Evolutionary conservation across 331 rosid genomes (phyloP), one percentile per base, ranked within the genome.

Genomic region (Malus hybrid): DNA sequence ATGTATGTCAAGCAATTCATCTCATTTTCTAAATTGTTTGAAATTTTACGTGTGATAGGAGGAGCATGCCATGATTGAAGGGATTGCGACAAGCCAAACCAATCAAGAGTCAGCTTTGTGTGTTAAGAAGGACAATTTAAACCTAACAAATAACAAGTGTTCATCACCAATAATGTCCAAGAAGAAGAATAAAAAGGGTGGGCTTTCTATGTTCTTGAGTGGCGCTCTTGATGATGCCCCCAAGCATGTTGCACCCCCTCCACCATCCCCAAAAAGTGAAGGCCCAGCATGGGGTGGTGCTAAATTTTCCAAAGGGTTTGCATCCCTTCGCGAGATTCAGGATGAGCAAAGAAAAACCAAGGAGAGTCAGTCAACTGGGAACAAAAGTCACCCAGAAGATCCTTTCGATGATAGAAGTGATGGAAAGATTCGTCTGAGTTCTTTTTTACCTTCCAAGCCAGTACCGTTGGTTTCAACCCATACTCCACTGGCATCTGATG

Each of bases 281-380:
- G 97, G 85, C 55, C 97, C 97, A 57, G 99, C 97, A 28, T 94
- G 99, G 99, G 99, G 97, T 34, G 99, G 99, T 50, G 93, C 90
- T 33, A 90, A 85, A 79, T 72, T 87, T 74, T 48, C 70, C 2
- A 90, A 82, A 77, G 96, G 96, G 56, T 81, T 80, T 69, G 60
- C 97, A 53, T 87, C 97, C 29, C 93, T 94, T 33, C 98, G 98
- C 3, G 95, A 86, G 74, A 91, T 94, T 81, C 98, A 88, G 85
- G 82, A 86, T 64, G 95, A 94, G 78, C 93, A 94, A 79, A 87
- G 89, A 78, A 88, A 84, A 86, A 72, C 65, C 70, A 77, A 63
- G 67, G 87, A 44, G 63, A 83, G 30, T 75, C 79, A 77, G 64
- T 64, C 80, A 32, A 52, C 74, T 33, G 75, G 74, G 74, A 60